Evolutionary conservation across 176 grass and related monocot species (phyloP).

Genomic region (Musa acuminata): DNA sequence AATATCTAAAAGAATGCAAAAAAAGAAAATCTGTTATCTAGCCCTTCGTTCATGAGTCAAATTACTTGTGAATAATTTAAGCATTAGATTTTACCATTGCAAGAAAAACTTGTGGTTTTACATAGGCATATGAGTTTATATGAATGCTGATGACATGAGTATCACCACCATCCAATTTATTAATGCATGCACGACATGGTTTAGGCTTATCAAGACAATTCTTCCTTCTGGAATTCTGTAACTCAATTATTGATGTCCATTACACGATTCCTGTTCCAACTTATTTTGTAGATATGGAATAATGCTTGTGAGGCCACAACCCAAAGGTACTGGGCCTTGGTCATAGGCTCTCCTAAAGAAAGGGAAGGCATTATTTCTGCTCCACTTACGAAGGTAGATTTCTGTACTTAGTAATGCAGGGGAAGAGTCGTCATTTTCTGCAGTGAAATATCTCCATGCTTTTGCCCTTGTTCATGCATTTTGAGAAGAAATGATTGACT

Average conservation of each 20-base stretch:
- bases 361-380: conserved; percentile 69
- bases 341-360: conserved; percentile 74
- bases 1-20: not conserved
- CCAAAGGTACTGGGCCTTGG: conserved; percentile 73
- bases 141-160: not conserved
- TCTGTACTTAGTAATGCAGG: not conserved
- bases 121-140: not conserved
- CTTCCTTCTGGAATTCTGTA: not conserved
- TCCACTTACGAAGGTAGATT: conserved; percentile 56
- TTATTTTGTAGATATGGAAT: conserved; percentile 54
- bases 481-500: not conserved
- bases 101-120: not conserved
- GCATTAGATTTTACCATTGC: not conserved
- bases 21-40: too few species aligned
- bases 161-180: not conserved
- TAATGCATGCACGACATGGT: not conserved
- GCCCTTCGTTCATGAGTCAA: not conserved
- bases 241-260: not conserved
- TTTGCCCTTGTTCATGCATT: not conserved
- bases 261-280: not conserved
- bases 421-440: not conserved
- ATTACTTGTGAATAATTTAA: not conserved
- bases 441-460: not conserved
- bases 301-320: conserved; percentile 47
- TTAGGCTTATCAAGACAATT: not conserved